Evolutionary conservation across 2,329 filamentous ascomycete species (phyloP).

Genomic region (Beauveria pseudobassiana): DNA sequence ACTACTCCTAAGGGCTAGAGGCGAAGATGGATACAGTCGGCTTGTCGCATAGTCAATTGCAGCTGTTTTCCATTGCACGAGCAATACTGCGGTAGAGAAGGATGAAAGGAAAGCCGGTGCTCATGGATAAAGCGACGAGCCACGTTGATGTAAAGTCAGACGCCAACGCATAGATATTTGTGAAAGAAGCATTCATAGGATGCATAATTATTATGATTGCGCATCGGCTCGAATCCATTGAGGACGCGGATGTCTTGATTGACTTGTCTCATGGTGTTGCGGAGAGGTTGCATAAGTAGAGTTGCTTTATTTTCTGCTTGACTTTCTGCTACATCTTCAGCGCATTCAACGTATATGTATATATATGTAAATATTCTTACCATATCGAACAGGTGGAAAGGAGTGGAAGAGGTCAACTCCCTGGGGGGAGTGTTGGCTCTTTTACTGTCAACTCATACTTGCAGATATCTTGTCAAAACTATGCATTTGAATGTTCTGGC

Average conservation of each 20-base stretch:
- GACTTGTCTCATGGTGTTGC: conserved; percentile 1
- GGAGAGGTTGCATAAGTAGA: not conserved
- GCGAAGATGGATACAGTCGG: conserved; percentile 32
- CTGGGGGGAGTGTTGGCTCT: too few relatives aligned
- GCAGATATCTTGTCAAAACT: too few relatives aligned
- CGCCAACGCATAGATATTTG: not conserved
- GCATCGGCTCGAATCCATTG: conserved; percentile 5
- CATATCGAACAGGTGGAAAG: too few relatives aligned
- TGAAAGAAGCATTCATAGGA: not conserved
- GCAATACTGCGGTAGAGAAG: conserved; percentile 38
- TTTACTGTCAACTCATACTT: too few relatives aligned
- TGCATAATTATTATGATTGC: not conserved
- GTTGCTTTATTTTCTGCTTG: too few relatives aligned
- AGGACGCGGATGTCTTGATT: not conserved
- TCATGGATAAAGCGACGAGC: conserved; percentile 11
- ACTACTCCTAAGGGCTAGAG: conserved; percentile 16
- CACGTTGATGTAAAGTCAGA: not conserved
- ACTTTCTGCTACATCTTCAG: too few relatives aligned
- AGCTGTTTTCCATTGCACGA: conserved; percentile 53
- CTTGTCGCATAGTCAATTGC: conserved; percentile 48
- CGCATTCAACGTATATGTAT: too few relatives aligned
- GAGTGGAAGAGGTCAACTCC: not conserved
- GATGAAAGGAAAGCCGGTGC: conserved; percentile 3
- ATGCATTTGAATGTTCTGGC: too few relatives aligned
- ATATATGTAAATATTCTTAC: too few relatives aligned